Conservation (phyloP, 176 grass and related monocot species). For the Carex littledalei region DNA sequence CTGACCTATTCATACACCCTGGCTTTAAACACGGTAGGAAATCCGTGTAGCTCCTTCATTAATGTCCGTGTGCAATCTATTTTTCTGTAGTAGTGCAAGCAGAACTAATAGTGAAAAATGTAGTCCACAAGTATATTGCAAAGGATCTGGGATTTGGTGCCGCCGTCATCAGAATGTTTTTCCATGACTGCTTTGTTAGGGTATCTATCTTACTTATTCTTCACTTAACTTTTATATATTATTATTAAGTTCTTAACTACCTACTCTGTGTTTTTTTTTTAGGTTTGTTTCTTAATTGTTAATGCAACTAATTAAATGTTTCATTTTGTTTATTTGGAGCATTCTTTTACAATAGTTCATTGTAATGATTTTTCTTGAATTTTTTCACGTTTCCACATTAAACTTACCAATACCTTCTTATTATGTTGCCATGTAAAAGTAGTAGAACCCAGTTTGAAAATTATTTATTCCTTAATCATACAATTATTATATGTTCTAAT, state of each 20-base stretch:
- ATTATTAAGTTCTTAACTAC: neutral
- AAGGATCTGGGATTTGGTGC: constrained; percentile 45
- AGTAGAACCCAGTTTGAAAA: neutral
- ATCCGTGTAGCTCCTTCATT: no score
- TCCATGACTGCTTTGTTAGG: constrained; percentile 71
- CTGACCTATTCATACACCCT: no score
- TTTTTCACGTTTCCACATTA: neutral
- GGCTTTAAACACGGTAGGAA: no score
- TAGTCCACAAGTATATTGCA: constrained; percentile 27
- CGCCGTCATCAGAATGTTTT: constrained; percentile 49
- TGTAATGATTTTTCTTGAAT: neutral
- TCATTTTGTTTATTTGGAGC: neutral
- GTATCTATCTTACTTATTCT: neutral
- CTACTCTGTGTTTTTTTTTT: neutral
- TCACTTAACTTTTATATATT: neutral
- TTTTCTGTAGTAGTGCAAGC: no score
- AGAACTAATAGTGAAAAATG: constrained; percentile 37
- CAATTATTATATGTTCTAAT: neutral
- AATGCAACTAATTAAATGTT: neutral
- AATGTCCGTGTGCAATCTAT: no score
- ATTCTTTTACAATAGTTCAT: neutral
- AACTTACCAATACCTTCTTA: neutral
- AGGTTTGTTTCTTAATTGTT: neutral
- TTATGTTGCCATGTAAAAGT: neutral
- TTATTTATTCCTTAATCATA: neutral